Conservation (phyloP, 2,329 filamentous ascomycete species). For the Arthrobotrys conoides region DNA sequence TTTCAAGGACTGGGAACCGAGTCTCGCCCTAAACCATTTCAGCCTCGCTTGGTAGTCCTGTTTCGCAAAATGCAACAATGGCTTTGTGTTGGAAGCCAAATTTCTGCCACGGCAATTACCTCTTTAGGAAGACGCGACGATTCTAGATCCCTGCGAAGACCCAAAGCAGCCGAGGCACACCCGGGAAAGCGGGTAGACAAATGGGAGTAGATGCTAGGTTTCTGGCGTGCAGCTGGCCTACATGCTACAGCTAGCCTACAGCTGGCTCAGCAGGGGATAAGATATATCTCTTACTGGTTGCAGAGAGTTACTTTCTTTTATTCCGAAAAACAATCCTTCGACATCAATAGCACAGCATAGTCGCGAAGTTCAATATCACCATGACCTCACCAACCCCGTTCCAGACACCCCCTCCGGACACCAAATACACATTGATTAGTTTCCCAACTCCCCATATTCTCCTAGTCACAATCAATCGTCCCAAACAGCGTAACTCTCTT, state of each 20-base stretch:
- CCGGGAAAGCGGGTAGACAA: slow-evolving; percentile 2
- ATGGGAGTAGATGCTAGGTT: slow-evolving; percentile 20
- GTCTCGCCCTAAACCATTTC: too few relatives aligned
- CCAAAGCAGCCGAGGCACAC: slow-evolving; percentile 39
- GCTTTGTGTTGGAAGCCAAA: neutral
- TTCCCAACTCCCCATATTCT: slow-evolving; percentile 73
- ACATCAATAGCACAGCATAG: neutral
- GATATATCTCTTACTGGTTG: neutral
- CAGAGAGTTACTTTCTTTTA: neutral
- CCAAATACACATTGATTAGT: slow-evolving; percentile 67
- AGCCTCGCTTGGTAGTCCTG: neutral
- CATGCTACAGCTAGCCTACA: neutral
- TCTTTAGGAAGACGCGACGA: neutral
- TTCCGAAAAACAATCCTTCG: too few relatives aligned
- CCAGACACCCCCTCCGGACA: slow-evolving; percentile 65
- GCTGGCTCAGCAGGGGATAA: neutral
- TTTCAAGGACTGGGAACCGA: too few relatives aligned
- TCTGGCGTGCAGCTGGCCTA: neutral
- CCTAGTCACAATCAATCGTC: slow-evolving; percentile 75
- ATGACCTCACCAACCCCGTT: slow-evolving; percentile 42
- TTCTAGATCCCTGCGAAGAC: slow-evolving; percentile 5
- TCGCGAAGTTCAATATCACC: neutral
- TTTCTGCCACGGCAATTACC: slow-evolving; percentile 55
- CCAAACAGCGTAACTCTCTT: slow-evolving; percentile 74
- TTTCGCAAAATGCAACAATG: slow-evolving; percentile 22